A percentile compares a stretch with the other conserved stretches of the same genome.
phyloP scores from a whole-genome alignment of 768 basidiomycete species.

The Tubosaeta sp. region DNA sequence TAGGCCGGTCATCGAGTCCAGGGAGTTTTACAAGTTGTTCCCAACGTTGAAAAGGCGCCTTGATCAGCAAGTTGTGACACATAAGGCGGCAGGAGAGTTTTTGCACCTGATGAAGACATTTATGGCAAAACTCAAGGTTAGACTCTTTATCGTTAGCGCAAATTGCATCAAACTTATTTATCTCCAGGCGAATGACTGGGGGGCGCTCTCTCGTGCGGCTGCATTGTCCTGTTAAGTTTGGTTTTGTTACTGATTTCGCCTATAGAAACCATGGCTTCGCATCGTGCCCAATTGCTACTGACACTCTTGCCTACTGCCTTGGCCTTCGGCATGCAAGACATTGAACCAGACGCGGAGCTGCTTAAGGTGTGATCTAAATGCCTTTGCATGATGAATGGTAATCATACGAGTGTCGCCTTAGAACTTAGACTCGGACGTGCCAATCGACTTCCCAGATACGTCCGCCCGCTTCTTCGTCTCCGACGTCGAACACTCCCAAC shows the following conservation, averaged over 20 bases:
- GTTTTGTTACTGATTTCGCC: not conserved
- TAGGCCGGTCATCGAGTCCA: slow-evolving; percentile 58
- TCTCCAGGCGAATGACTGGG: slow-evolving; percentile 57
- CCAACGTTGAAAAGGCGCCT: slow-evolving; percentile 41
- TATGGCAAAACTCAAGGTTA: slow-evolving; percentile 63
- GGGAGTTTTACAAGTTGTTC: slow-evolving; percentile 53
- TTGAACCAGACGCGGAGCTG: slow-evolving; percentile 41
- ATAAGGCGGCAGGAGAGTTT: slow-evolving; percentile 49
- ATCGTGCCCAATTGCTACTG: slow-evolving; percentile 41
- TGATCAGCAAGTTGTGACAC: slow-evolving; percentile 45
- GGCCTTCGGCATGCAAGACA: slow-evolving; percentile 43
- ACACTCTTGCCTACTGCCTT: slow-evolving; percentile 44
- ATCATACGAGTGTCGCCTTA: slow-evolving; percentile 12
- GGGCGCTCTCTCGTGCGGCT: slow-evolving; percentile 51
- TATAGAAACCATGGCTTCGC: slow-evolving; percentile 44
- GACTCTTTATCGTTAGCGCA: not conserved
- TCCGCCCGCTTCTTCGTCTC: slow-evolving; percentile 34
- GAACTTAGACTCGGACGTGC: slow-evolving; percentile 52
- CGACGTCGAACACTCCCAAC: slow-evolving; percentile 10
- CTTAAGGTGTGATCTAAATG: slow-evolving; percentile 40
- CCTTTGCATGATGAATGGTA: not conserved
- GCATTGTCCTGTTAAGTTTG: not conserved
- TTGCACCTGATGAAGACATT: slow-evolving; percentile 53
- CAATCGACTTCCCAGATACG: slow-evolving; percentile 37
- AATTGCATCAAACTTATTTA: not conserved